A percentile compares a stretch with the other conserved stretches of the same genome.
Conservation (phyloP, 345 rosid genomes). For the Excoecaria agallocha region DNA sequence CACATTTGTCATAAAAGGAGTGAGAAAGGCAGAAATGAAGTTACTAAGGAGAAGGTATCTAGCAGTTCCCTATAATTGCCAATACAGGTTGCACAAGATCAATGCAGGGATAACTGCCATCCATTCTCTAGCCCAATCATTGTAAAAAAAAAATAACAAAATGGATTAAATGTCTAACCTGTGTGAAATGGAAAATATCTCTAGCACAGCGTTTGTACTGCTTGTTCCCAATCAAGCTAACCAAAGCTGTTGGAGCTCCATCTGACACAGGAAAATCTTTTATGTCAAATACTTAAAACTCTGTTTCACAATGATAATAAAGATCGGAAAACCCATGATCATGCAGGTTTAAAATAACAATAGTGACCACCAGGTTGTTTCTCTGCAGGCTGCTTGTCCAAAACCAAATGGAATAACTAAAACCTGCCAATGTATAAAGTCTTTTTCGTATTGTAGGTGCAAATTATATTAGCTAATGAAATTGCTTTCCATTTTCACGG, state of each 20-base stretch:
- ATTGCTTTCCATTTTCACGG: background rate
- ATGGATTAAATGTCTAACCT: conserved; percentile 41
- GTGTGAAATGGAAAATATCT: conserved; percentile 92
- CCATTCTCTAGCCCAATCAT: background rate
- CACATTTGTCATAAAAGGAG: too few species aligned
- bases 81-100: background rate
- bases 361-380: background rate
- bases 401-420: background rate
- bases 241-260: conserved; percentile 87
- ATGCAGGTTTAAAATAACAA: background rate
- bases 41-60: too few species aligned
- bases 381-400: background rate
- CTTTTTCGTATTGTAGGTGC: background rate
- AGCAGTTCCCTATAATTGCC: too few species aligned
- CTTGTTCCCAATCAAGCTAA: conserved; percentile 81
- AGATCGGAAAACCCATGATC: background rate
- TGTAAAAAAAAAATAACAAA: background rate
- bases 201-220: conserved; percentile 92
- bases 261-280: conserved; percentile 42
- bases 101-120: background rate
- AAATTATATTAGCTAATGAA: background rate
- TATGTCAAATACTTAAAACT: background rate
- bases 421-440: background rate
- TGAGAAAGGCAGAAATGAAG: too few species aligned
- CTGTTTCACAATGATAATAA: background rate